Conservation (phyloP, 2,329 filamentous ascomycete genomes). For the Scortechinia acanthostroma region DNA sequence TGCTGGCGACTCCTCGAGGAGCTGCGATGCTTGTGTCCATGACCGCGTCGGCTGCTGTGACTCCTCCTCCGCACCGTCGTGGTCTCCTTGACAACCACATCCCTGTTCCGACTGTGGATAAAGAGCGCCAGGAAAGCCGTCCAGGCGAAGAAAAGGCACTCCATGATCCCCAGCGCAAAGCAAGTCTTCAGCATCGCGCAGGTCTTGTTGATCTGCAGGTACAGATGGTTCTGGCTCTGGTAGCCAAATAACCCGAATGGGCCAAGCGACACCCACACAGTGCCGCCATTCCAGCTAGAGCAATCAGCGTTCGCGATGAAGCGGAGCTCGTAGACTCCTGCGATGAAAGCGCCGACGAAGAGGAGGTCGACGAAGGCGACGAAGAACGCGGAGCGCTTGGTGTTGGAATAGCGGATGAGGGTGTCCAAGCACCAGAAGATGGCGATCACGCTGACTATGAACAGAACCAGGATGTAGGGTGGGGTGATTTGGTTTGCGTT, state of each 20-base stretch:
- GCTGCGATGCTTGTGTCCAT: neutral
- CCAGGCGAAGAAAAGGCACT: neutral
- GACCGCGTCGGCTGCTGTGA: neutral
- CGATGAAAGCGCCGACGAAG: conserved; percentile 2
- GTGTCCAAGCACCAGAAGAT: conserved; percentile 55
- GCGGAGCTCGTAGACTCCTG: conserved; percentile 1
- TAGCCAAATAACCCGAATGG: neutral
- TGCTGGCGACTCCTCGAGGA: neutral
- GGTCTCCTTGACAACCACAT: neutral
- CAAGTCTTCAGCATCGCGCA: neutral
- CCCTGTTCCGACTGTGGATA: neutral
- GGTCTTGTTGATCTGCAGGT: neutral
- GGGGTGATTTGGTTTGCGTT: conserved; percentile 49
- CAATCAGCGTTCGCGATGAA: conserved; percentile 2
- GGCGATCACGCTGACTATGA: conserved; percentile 56
- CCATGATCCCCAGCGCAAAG: neutral
- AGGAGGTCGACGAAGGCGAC: conserved; percentile 1
- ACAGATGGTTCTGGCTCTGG: neutral
- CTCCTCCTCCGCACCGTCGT: neutral
- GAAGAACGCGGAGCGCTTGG: conserved; percentile 40
- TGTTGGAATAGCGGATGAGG: conserved; percentile 47
- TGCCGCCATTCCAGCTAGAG: neutral
- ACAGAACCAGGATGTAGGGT: conserved; percentile 51
- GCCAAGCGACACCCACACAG: neutral
- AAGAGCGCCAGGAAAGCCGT: neutral